Percentiles rank a stretch among this genome's conserved stretches.
Evolutionary conservation across 306 rosid genomes (phyloP).

Genomic region (apple (Malus domestica)): DNA sequence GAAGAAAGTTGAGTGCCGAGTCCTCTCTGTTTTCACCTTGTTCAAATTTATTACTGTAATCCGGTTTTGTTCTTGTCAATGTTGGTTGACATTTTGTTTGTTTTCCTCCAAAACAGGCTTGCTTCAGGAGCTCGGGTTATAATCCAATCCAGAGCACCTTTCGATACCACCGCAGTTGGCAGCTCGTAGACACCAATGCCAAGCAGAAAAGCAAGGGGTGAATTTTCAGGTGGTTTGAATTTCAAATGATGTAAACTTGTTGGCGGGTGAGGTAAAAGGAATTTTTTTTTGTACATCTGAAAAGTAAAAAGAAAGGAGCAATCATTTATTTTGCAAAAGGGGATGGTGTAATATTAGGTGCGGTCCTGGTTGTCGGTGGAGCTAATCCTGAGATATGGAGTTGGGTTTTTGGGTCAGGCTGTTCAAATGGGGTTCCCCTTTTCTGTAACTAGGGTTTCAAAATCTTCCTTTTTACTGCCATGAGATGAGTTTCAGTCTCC

Average conservation of each 20-base stretch:
- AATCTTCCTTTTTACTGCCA: conserved; percentile 13
- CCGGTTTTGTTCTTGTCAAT: not conserved
- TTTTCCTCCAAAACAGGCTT: conserved; percentile 60
- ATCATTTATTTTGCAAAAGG: conserved; percentile 25
- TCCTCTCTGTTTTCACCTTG: conserved; percentile 9
- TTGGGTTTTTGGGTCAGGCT: conserved; percentile 22
- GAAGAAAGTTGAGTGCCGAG: conserved; percentile 87
- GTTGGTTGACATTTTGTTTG: conserved; percentile 29
- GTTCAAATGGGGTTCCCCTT: conserved; percentile 19
- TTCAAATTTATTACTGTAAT: conserved; percentile 3
- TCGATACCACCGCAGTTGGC: conserved; percentile 17
- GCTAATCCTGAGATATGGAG: conserved; percentile 27
- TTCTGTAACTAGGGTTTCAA: conserved; percentile 13
- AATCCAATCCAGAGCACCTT: conserved; percentile 58
- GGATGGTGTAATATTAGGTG: conserved; percentile 20
- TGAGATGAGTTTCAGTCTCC: not conserved
- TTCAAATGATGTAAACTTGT: conserved; percentile 28
- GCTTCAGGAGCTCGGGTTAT: conserved; percentile 97
- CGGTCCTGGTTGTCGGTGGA: conserved; percentile 40
- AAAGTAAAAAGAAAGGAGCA: conserved; percentile 27
- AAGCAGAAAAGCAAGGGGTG: not conserved
- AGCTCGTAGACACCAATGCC: conserved; percentile 26
- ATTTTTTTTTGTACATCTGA: conserved; percentile 27
- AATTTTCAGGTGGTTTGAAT: conserved; percentile 30
- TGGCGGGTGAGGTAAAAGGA: conserved; percentile 16